Conservation (phyloP, 176 grass and related monocot genomes). For the Saccharum spontaneum region DNA sequence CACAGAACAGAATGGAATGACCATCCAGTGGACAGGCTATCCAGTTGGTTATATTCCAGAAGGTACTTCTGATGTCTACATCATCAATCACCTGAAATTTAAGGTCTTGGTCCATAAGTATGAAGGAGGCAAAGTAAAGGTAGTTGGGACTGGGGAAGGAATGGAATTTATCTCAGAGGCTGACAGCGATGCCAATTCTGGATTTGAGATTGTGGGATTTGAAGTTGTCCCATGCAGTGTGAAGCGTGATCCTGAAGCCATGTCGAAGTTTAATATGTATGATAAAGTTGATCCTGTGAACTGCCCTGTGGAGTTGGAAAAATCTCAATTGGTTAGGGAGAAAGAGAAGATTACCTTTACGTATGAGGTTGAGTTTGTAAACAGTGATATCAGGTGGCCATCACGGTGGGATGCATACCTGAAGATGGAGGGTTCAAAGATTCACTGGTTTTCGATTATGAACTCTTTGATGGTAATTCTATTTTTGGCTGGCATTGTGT, state of each 20-base stretch:
- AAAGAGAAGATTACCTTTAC: constrained; percentile 75
- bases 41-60: constrained; percentile 74
- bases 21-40: constrained; percentile 88
- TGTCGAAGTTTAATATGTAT: constrained; percentile 72
- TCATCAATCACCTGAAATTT: constrained; percentile 90
- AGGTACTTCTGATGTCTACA: constrained; percentile 61
- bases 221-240: constrained; percentile 82
- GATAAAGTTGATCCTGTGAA: constrained; percentile 58
- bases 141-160: constrained; percentile 76
- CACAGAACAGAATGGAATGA: constrained; percentile 77
- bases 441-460: constrained; percentile 97
- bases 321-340: constrained; percentile 73
- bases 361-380: constrained; percentile 85
- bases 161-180: constrained; percentile 65
- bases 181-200: constrained; percentile 51
- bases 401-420: constrained; percentile 86
- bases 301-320: constrained; percentile 69
- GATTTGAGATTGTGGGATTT: constrained; percentile 85
- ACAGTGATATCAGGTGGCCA: constrained; percentile 86
- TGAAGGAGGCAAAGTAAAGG: constrained; percentile 68
- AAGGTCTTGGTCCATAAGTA: constrained; percentile 86
- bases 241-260: constrained; percentile 47
- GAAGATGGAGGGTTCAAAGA: constrained; percentile 82
- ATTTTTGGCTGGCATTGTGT: constrained; percentile 84
- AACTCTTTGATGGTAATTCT: constrained; percentile 91